Evolutionary conservation across 1,284 basidiomycete species (phyloP).

Genomic region (Lignosus rhinocerotis): DNA sequence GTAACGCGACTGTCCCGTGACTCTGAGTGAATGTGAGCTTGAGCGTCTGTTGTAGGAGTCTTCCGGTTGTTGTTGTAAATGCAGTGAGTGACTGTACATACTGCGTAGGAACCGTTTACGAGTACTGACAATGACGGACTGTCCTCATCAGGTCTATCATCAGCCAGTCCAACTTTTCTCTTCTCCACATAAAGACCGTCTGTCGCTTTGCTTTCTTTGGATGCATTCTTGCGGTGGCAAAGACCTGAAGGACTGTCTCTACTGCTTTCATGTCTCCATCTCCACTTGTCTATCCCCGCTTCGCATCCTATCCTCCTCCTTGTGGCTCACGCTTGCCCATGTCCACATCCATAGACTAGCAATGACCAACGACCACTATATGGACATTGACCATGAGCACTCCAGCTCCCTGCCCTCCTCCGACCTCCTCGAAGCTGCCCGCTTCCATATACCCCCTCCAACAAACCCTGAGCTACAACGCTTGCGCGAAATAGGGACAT

Average conservation of each 20-base stretch:
- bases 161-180: not conserved
- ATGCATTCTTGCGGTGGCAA: not conserved
- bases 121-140: too few relatives aligned
- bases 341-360: not conserved
- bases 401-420: not conserved
- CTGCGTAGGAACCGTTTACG: too few relatives aligned
- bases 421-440: not conserved
- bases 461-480: not conserved
- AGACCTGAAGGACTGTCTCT: not conserved
- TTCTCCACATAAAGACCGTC: not conserved
- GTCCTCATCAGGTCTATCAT: not conserved
- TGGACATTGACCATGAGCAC: not conserved
- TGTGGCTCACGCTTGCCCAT: not conserved
- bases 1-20: conserved; percentile 3
- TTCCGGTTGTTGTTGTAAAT: not conserved
- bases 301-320: not conserved
- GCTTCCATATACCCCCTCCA: not conserved
- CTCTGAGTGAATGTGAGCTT: not conserved
- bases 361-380: conserved; percentile 1
- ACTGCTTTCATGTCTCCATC: not conserved
- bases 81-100: too few relatives aligned
- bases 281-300: not conserved
- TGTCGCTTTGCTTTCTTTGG: not conserved
- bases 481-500: not conserved
- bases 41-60: not conserved